Conservation (phyloP, 495 filamentous ascomycete species). For the Pseudevernia furfuracea region DNA sequence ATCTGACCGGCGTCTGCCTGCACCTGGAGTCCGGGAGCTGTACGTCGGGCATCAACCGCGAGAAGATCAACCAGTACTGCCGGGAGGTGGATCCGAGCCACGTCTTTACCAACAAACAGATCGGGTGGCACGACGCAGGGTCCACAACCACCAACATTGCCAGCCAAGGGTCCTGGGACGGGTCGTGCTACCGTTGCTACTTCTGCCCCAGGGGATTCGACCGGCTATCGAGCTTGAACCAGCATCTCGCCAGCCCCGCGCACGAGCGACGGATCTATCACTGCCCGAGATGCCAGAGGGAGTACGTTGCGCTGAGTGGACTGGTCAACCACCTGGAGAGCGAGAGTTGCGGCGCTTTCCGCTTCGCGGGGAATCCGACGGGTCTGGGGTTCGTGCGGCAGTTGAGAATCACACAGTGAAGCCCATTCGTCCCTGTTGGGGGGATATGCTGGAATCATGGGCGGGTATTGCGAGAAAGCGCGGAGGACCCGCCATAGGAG, state of each 20-base stretch:
- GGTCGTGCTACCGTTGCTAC: conserved; percentile 27
- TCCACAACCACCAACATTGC: conserved; percentile 19
- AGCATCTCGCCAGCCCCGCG: conserved; percentile 27
- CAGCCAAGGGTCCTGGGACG: conserved; percentile 28
- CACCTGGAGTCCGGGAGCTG: conserved; percentile 30
- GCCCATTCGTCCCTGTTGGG: too few relatives aligned
- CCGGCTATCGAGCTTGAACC: conserved; percentile 22
- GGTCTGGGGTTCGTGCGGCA: conserved; percentile 18
- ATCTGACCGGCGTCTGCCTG: conserved; percentile 26
- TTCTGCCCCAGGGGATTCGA: conserved; percentile 25
- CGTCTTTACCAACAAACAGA: conserved; percentile 27
- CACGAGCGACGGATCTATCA: conserved; percentile 29
- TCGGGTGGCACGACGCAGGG: conserved; percentile 21
- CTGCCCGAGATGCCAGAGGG: conserved; percentile 26
- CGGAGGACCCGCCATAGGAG: background rate
- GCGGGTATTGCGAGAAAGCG: too few relatives aligned
- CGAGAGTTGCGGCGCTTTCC: conserved; percentile 29
- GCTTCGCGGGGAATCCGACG: conserved; percentile 17
- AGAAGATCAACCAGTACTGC: conserved; percentile 25
- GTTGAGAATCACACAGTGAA: conserved; percentile 11
- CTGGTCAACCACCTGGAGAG: conserved; percentile 31
- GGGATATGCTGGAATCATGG: background rate
- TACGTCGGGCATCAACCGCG: conserved; percentile 25
- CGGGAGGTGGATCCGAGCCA: conserved; percentile 25
- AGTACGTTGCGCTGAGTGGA: conserved; percentile 27